A percentile compares a stretch with the other conserved stretches of the same genome.
These are phyloP conservation scores for Hortiboletus campestris DNA, from an alignment of 768 basidiomycete genomes.

Conservation along the genomic window DNA sequence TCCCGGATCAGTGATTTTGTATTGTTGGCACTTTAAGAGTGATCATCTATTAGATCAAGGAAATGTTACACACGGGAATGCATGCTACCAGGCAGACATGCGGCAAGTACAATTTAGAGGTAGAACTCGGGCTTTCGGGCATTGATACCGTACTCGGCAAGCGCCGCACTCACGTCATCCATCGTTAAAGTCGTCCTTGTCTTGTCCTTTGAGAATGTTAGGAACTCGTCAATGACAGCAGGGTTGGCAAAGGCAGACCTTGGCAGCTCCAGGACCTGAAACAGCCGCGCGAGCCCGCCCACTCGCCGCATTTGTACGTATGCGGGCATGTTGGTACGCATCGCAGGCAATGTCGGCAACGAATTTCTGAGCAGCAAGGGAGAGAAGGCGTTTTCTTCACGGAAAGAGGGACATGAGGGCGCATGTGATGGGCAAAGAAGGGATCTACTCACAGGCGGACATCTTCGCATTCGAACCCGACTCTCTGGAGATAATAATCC, in stretches of 20 bases:
- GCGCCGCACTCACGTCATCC: slow-evolving; percentile 92
- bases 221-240: slow-evolving; percentile 1
- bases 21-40: not conserved
- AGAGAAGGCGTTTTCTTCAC: slow-evolving; percentile 85
- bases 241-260: slow-evolving; percentile 44
- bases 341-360: slow-evolving; percentile 95
- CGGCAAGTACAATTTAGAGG: slow-evolving; percentile 42
- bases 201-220: slow-evolving; percentile 58
- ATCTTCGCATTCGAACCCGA: slow-evolving; percentile 95
- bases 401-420: not conserved
- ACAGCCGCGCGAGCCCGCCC: slow-evolving; percentile 62
- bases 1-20: not conserved
- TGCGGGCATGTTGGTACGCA: slow-evolving; percentile 96
- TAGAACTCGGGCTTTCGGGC: slow-evolving; percentile 94
- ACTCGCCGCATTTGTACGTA: slow-evolving; percentile 83
- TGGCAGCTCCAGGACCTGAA: slow-evolving; percentile 57
- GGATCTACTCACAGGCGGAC: slow-evolving; percentile 69
- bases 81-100: not conserved
- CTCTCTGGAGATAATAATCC: slow-evolving; percentile 93
- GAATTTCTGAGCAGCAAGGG: slow-evolving; percentile 96
- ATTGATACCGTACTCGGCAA: slow-evolving; percentile 95
- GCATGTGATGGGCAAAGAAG: not conserved
- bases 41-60: slow-evolving; percentile 1
- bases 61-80: not conserved
- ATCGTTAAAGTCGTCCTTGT: slow-evolving; percentile 93